Evolutionary conservation across 345 rosid genomes (phyloP).

Genomic region (Litchi chinensis): DNA sequence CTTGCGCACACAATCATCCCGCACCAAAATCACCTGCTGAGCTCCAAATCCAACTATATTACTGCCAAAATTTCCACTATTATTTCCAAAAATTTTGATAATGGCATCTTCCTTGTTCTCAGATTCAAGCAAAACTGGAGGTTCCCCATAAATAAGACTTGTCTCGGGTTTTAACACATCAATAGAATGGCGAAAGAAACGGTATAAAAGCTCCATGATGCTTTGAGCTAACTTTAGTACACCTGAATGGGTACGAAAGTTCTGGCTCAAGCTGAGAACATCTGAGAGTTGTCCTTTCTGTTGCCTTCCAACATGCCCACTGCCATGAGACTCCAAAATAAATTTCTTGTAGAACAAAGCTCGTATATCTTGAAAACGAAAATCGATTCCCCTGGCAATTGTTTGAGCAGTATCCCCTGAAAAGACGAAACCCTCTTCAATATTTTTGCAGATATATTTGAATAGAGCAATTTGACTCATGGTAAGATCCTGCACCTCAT

Average conservation of each 20-base stretch:
- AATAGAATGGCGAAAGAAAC: slow-evolving; percentile 39
- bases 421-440: slow-evolving; percentile 54
- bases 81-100: slow-evolving; percentile 43
- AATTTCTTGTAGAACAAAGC: slow-evolving; percentile 46
- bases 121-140: slow-evolving; percentile 47
- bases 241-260: slow-evolving; percentile 55
- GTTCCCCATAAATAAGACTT: slow-evolving; percentile 50
- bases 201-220: slow-evolving; percentile 47
- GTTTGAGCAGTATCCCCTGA: slow-evolving; percentile 34
- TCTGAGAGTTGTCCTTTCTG: slow-evolving; percentile 44
- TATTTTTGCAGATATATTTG: slow-evolving; percentile 44
- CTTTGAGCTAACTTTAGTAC: slow-evolving; percentile 57
- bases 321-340: slow-evolving; percentile 13
- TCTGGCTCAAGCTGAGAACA: slow-evolving; percentile 43
- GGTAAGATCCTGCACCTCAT: slow-evolving; percentile 69
- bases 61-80: slow-evolving; percentile 20
- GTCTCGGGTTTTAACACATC: slow-evolving; percentile 46
- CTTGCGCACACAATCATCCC: slow-evolving; percentile 40
- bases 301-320: neutral
- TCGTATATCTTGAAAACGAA: slow-evolving; percentile 51
- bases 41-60: slow-evolving; percentile 51
- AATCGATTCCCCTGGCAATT: slow-evolving; percentile 51
- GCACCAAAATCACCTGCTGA: slow-evolving; percentile 51
- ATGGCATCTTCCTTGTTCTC: slow-evolving; percentile 38
- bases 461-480: slow-evolving; percentile 56